phyloP scores from a whole-genome alignment of 306 rosid species.

The Cicer yamashitae region DNA sequence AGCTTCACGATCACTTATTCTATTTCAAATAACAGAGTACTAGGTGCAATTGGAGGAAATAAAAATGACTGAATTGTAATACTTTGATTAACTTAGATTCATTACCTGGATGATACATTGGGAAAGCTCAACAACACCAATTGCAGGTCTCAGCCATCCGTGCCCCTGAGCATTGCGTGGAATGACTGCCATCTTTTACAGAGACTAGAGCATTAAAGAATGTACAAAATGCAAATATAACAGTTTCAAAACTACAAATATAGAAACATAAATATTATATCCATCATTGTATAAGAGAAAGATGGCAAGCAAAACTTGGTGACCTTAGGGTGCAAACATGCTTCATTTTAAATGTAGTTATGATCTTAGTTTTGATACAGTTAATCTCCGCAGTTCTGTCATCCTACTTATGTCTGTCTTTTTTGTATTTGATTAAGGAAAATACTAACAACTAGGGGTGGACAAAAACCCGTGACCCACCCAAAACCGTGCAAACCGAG shows the following conservation, averaged over 20 bases:
- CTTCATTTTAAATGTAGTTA: slow-evolving; percentile 32
- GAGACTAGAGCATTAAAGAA: slow-evolving; percentile 40
- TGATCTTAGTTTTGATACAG: slow-evolving; percentile 15
- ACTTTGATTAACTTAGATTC: slow-evolving; percentile 25
- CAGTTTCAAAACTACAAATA: slow-evolving; percentile 29
- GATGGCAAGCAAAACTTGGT: slow-evolving; percentile 20
- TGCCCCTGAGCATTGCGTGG: slow-evolving; percentile 96
- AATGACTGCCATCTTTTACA: slow-evolving; percentile 86
- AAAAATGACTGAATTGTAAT: slow-evolving; percentile 10
- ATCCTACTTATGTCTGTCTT: slow-evolving; percentile 18
- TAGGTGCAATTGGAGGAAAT: slow-evolving; percentile 10
- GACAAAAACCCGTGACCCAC: too few relatives aligned
- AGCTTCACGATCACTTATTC: too few relatives aligned
- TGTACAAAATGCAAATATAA: slow-evolving; percentile 34
- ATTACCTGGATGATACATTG: slow-evolving; percentile 95
- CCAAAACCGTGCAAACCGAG: too few relatives aligned
- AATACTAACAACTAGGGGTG: not conserved
- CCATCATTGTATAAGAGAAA: slow-evolving; percentile 33
- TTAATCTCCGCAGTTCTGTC: not conserved
- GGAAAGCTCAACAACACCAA: slow-evolving; percentile 93
- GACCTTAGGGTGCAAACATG: slow-evolving; percentile 16
- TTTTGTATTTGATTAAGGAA: slow-evolving; percentile 34
- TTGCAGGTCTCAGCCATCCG: slow-evolving; percentile 99
- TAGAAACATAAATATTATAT: slow-evolving; percentile 34
- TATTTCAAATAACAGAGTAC: not conserved